Base-by-base conservation (phyloP, 2,329 filamentous ascomycete species). In the Exophiala dermatitidis region DNA sequence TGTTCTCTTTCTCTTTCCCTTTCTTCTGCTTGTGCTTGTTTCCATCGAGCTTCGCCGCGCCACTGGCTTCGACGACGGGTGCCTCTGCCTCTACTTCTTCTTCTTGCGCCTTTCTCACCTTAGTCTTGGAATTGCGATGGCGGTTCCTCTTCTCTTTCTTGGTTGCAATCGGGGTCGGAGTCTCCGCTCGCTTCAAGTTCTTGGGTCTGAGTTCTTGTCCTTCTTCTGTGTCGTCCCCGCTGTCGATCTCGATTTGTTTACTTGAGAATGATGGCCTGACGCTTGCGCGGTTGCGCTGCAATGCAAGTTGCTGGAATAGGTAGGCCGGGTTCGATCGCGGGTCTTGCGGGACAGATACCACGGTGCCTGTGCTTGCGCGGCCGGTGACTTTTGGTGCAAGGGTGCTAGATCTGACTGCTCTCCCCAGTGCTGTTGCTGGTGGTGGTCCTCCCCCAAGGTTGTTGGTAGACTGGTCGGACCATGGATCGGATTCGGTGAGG, bases 221-320 rank as follows among this genome's bases (percentile, higher is more conserved):
- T 12, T 50, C 44, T 12, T 49, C 45, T 2, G 4, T 42, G 10
- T 41, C 44, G 6, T 45, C 34, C 28, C 43, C 46, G 42, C 31
- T 37, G 1, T 48, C 53, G 10, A 5, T 50, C 55, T n/a, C 8
- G 8, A 43, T 31, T 3, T 54, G 10, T 26, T 37, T 43, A 37
- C 52, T 48, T 12, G 37, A 42, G 26, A 54, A 57, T 8, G 48
- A 43, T 9, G 45, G 52, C 9, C 19, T 48, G 6, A 40, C 36
- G 31, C 45, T 53, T 26, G 52, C 44, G 29, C 52, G 29, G 9
- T 40, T 50, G 3, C 37, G 51, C 3, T 48, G 7, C n/a, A 64
- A 58, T 61, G 64, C 70, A 68, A 60, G 19, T 31, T 50, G 54
- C 38, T 54, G 51, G 33, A 47, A 46, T 6, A 57, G 38, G 33